phyloP scores from a whole-genome alignment of 441 rosid species.

The Melastoma candidum region DNA sequence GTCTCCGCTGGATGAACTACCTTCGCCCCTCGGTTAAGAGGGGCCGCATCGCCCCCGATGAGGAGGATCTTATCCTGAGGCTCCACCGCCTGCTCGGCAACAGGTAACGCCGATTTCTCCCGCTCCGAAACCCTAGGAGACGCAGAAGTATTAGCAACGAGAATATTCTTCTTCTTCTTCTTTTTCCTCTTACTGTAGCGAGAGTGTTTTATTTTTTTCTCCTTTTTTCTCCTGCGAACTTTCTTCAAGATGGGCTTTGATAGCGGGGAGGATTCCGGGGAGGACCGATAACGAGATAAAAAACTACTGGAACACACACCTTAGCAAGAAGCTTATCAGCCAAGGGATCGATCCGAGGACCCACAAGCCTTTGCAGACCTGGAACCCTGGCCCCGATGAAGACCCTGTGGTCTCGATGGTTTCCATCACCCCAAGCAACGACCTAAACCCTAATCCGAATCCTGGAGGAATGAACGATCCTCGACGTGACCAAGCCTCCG shows the following conservation, averaged over 20 bases:
- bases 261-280: conserved; percentile 17
- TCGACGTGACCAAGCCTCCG: background rate
- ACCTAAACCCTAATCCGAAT: background rate
- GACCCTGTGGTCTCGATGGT: background rate
- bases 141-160: background rate
- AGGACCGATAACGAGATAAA: conserved; percentile 17
- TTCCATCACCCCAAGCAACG: conserved; percentile 1
- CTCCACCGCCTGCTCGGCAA: conserved; percentile 14
- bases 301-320: conserved; percentile 15
- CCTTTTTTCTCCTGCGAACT: background rate
- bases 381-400: conserved; percentile 1
- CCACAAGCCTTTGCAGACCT: conserved; percentile 8
- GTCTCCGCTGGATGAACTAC: conserved; percentile 17
- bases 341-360: conserved; percentile 17
- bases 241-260: conserved; percentile 13
- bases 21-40: conserved; percentile 14
- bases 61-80: conserved; percentile 14
- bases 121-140: background rate
- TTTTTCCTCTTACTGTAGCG: conserved; percentile 1
- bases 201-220: background rate
- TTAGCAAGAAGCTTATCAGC: conserved; percentile 17
- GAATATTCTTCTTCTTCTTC: background rate
- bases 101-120: background rate
- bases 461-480: too few relatives aligned
- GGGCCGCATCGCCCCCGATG: conserved; percentile 12